Evolutionary conservation across 169 alveolate species (phyloP).

Genomic region (Eimeria brunetti): DNA sequence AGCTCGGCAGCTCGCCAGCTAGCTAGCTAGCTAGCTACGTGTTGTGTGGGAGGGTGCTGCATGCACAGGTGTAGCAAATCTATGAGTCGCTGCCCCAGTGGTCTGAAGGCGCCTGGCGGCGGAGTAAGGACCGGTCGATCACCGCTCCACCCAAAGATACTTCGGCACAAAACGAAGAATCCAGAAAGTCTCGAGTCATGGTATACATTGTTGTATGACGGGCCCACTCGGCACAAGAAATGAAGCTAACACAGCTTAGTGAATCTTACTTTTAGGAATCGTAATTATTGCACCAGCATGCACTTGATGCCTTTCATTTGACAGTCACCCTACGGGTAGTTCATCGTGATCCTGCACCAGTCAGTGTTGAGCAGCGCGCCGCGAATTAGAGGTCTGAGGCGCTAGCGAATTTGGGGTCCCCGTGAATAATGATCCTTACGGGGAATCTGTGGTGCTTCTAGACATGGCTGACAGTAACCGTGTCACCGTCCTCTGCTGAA

Average conservation of each 20-base stretch:
- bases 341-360: background rate
- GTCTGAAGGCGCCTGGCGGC: slow-evolving; percentile 49
- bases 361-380: background rate
- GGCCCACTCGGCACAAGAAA: background rate
- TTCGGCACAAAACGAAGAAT: background rate
- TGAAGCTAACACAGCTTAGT: background rate
- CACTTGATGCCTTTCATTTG: background rate
- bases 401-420: background rate
- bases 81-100: slow-evolving; percentile 37
- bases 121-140: background rate
- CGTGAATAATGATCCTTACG: background rate
- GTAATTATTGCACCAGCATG: too few relatives aligned
- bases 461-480: background rate
- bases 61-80: slow-evolving; percentile 20
- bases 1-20: too few relatives aligned
- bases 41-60: background rate
- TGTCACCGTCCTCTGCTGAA: background rate
- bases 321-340: background rate
- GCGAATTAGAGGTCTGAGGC: background rate
- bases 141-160: background rate
- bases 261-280: background rate
- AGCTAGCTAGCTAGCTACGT: too few relatives aligned
- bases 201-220: background rate
- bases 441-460: background rate
- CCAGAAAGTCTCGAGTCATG: background rate